Evolutionary conservation across 2,329 filamentous ascomycete genomes (phyloP).

Genomic region (Neodidymelliopsis sp.): DNA sequence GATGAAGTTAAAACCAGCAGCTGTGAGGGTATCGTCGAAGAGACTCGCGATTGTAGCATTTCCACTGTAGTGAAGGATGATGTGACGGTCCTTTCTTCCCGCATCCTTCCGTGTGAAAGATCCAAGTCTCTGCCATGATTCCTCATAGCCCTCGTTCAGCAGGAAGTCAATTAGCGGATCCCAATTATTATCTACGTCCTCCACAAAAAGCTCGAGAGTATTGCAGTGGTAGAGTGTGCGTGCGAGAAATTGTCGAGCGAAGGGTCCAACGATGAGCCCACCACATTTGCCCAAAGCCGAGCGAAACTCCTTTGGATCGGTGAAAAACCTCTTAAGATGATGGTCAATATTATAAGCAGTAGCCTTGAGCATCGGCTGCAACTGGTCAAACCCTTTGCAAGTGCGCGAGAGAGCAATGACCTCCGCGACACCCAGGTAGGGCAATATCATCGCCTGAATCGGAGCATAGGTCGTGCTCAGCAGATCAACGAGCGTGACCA

Average conservation of each 20-base stretch:
- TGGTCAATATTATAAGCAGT: constrained; percentile 1
- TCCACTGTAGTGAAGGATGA: too few species aligned
- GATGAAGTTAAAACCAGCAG: constrained; percentile 2
- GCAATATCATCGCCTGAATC: not conserved
- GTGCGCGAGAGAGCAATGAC: not conserved
- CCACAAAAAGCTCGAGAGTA: too few species aligned
- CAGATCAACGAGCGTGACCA: not conserved
- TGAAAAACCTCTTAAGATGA: not conserved
- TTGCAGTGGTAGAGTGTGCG: too few species aligned
- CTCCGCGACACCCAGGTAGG: not conserved
- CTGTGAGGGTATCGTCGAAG: not conserved
- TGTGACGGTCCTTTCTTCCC: too few species aligned
- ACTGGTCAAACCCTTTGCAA: constrained; percentile 9
- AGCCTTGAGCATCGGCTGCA: constrained; percentile 3
- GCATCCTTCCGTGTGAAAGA: too few species aligned
- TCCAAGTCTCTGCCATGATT: too few species aligned
- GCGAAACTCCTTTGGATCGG: constrained; percentile 4
- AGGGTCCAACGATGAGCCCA: not conserved
- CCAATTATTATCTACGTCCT: too few species aligned
- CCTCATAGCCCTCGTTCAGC: too few species aligned
- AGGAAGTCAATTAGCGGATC: too few species aligned
- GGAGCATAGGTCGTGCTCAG: not conserved
- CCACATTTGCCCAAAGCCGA: not conserved
- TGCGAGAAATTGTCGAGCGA: not conserved
- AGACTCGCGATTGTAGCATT: too few species aligned